Base-by-base conservation (phyloP, 768 basidiomycete species). In the Hygrophorus pudorinus region DNA sequence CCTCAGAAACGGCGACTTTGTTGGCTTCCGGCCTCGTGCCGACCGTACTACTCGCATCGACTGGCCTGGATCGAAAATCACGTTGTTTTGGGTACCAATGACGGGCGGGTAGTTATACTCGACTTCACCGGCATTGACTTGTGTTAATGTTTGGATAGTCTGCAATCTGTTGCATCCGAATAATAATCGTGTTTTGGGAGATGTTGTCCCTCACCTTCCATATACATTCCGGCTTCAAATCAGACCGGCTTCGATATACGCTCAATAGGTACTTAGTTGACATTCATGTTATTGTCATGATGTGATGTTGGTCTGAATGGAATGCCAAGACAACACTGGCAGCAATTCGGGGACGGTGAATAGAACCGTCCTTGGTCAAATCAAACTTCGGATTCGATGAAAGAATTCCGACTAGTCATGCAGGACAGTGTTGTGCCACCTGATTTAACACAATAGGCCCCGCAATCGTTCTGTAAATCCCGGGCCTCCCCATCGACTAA, bases 401-500 rank as follows among this genome's bases (percentile, higher is more conserved):
- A n/a, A n/a, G 24, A 24, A 24, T 24, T 24, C 24, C 24, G 24
- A 24, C 24, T 7, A 24, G 24, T 7, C 34, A 3, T 35, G 3
- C n/a, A 39, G 13, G 31, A 10, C 31, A 37, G 20, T 32, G 33
- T 10, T 37, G 12, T 24, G 2, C 27, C 20, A 20, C 4, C 29
- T 10, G 30, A n/a, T 29, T 30, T 30, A 29, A 2, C 24, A 24
- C 24, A 43, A 43, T 8, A 53, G 35, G 3, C 37, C 42, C 17
- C 32, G n/a, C n/a, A 56, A 40, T 21, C 47, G 39, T 38, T 56
- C 49, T 9, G 36, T 14, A 10, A 55, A 27, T 16, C 12, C 37
- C 16, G 24, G 29, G 29, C 47, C 47, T 14, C 53, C 53, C 59
- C 56, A 57, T 16, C 42, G 39, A 36, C 46, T 37, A 18, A 66